Conservation (phyloP, 257 asterid species). For the Fraxinus excelsior region DNA sequence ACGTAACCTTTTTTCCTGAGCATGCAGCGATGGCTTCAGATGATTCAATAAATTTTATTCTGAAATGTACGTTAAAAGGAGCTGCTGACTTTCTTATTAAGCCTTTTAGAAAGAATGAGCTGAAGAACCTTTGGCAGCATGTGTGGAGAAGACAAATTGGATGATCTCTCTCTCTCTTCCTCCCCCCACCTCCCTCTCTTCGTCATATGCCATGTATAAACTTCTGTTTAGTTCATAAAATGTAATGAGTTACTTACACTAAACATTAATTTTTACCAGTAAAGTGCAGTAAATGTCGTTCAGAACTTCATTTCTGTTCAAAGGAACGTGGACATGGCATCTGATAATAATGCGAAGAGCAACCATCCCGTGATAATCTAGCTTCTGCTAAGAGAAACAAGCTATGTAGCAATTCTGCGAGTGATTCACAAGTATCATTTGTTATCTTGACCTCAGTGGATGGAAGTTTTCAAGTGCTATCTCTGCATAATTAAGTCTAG, state of each 20-base stretch:
- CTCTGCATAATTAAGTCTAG: not conserved
- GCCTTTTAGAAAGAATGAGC: too few relatives aligned
- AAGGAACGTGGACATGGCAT: not conserved
- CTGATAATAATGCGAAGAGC: not conserved
- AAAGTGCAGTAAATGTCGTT: not conserved
- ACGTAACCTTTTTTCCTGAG: too few relatives aligned
- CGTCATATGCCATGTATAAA: not conserved
- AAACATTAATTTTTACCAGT: not conserved
- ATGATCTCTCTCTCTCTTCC: too few relatives aligned
- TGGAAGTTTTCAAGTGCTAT: not conserved
- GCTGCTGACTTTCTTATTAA: too few relatives aligned
- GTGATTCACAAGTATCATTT: not conserved
- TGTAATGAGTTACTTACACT: not conserved
- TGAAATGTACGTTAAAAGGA: too few relatives aligned
- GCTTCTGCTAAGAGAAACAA: not conserved
- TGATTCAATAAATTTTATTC: too few relatives aligned
- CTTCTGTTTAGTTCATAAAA: not conserved
- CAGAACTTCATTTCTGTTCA: not conserved
- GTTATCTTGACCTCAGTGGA: conserved; percentile 3
- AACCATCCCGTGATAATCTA: not conserved
- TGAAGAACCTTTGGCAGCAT: too few relatives aligned
- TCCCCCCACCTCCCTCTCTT: too few relatives aligned
- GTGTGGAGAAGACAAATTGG: too few relatives aligned
- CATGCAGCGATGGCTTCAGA: too few relatives aligned
- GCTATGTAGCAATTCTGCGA: not conserved